phyloP scores from a whole-genome alignment of 1,139 yeast species.

The Candida sanyaensis region DNA sequence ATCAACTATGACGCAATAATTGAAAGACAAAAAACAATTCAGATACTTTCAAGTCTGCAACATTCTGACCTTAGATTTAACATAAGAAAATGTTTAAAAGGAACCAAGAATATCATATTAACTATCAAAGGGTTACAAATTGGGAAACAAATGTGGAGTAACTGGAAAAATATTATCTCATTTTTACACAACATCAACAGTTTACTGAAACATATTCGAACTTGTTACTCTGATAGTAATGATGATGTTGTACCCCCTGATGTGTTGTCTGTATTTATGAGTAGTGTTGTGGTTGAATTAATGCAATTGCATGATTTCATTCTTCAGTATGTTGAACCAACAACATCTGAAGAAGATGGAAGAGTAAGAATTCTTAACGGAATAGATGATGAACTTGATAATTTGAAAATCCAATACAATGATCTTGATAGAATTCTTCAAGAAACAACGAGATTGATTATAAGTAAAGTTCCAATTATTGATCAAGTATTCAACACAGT shows the following conservation, averaged over 20 bases:
- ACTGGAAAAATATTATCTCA: constrained; percentile 25
- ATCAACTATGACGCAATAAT: constrained; percentile 21
- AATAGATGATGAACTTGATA: constrained; percentile 31
- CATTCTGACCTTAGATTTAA: constrained; percentile 16
- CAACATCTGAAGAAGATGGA: constrained; percentile 28
- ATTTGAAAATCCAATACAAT: constrained; percentile 28
- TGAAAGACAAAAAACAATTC: constrained; percentile 27
- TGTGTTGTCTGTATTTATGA: constrained; percentile 5
- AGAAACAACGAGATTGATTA: constrained; percentile 11
- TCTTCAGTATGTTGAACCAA: constrained; percentile 33
- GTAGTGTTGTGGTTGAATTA: constrained; percentile 10
- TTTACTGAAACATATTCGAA: constrained; percentile 11
- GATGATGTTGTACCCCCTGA: not conserved
- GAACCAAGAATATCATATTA: constrained; percentile 25
- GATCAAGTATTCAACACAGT: constrained; percentile 28
- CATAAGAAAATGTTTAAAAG: constrained; percentile 18
- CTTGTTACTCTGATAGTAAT: not conserved
- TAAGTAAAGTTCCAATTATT: constrained; percentile 14
- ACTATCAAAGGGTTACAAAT: constrained; percentile 21
- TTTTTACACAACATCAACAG: constrained; percentile 17
- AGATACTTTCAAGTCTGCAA: constrained; percentile 18
- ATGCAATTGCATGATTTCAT: constrained; percentile 11
- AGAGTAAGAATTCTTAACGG: constrained; percentile 28
- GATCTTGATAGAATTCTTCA: constrained; percentile 33
- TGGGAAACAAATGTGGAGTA: constrained; percentile 22